Evolutionary conservation across 352 stramenopile genomes (phyloP), one percentile per base, ranked within the genome.

Genomic region (Globisporangium irregulare): DNA sequence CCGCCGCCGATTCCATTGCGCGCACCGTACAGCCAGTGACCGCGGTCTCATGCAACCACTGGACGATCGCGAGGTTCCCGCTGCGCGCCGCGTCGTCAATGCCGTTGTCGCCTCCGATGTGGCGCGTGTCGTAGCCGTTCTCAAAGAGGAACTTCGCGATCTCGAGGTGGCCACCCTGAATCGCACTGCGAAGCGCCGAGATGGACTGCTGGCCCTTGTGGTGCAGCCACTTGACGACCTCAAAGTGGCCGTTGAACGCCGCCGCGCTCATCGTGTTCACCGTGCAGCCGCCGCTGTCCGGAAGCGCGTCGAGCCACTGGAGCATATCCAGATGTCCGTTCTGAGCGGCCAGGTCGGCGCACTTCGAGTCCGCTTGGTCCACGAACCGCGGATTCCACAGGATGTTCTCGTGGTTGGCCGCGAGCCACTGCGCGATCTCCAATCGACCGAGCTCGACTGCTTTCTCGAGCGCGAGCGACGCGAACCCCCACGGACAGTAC

Each of bases 191-290:
- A 12, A 69, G 54, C 2, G 70, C 70, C 4, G 54, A 48, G 46
- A 54, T 54, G 29, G 55, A 34, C 18, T 58, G 68, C 2, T 57
- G 61, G 25, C 55, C 68, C 36, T 72, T 59, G 22, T 20, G 14
- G 46, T 66, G 50, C 32, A 70, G 65, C 65, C 65, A 70, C 46
- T 70, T 27, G 46, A 60, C 25, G 25, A 60, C 55, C 25, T 60
- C 55, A 29, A 60, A 60, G 32, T 60, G 55, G 32, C 32, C 55
- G 55, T 60, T 60, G 25, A 43, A n/a, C 20, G 55, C 55, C 55
- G 55, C 55, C 4, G 32, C 25, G 20, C 32, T 41, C 55, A 60
- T 60, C 32, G 25, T 41, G 25, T 34, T 60, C 25, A 22, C 55
- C 25, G 25, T 60, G 14, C 55, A 60, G 7, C 25, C 55, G 14